These are phyloP conservation scores for Hordeum marinum DNA, from an alignment of 176 grass and related monocot species.

Conservation along the genomic window DNA sequence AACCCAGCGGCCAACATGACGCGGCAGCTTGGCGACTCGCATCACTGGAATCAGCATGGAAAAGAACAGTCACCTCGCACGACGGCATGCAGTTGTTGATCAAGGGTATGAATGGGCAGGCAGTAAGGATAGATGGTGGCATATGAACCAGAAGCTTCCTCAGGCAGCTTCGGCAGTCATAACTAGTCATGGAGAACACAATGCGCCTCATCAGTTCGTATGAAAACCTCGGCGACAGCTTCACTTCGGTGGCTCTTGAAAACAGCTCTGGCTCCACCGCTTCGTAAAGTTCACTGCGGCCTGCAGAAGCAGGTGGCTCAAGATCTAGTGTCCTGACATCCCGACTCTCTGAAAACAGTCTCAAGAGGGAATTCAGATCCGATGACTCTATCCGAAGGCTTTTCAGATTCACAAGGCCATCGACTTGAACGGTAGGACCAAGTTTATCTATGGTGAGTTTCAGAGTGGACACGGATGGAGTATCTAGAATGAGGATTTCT, in stretches of 20 bases:
- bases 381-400: slow-evolving; percentile 47
- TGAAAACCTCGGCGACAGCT: slow-evolving; percentile 46
- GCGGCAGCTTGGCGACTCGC: neutral
- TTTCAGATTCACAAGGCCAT: slow-evolving; percentile 38
- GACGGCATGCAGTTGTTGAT: slow-evolving; percentile 29
- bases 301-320: slow-evolving; percentile 25
- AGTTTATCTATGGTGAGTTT: slow-evolving; percentile 52
- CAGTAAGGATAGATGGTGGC: neutral
- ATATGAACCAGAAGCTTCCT: slow-evolving; percentile 65
- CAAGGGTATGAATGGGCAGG: slow-evolving; percentile 19
- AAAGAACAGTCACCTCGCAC: slow-evolving; percentile 51
- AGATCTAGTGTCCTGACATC: slow-evolving; percentile 46
- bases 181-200: neutral
- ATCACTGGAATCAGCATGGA: slow-evolving; percentile 23
- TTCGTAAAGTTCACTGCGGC: slow-evolving; percentile 25
- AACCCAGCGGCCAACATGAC: slow-evolving; percentile 24
- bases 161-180: slow-evolving; percentile 23
- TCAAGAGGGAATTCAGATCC: slow-evolving; percentile 31
- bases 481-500: slow-evolving; percentile 46
- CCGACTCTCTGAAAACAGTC: neutral
- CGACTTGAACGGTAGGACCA: slow-evolving; percentile 18
- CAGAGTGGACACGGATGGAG: slow-evolving; percentile 44
- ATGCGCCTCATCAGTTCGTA: slow-evolving; percentile 33
- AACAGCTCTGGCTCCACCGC: slow-evolving; percentile 27
- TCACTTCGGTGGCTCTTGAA: slow-evolving; percentile 39